phyloP scores from a whole-genome alignment of 257 asterid genomes.

The Lycium barbarum region DNA sequence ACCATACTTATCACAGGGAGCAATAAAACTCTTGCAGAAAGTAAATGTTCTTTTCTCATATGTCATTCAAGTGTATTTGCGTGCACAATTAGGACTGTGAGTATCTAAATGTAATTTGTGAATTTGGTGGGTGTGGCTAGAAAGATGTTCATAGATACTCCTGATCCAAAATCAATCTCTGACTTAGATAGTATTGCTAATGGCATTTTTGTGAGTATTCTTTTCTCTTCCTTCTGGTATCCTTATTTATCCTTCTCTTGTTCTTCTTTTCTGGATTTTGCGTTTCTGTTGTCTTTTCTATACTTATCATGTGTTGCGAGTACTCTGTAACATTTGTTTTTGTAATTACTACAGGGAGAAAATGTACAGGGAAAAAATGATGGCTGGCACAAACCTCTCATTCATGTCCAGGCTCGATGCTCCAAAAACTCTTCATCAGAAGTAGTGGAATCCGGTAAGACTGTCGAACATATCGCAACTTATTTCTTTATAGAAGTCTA shows the following conservation, averaged over 20 bases:
- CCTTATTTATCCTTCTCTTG: neutral
- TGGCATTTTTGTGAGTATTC: conserved; percentile 41
- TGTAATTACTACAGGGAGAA: conserved; percentile 36
- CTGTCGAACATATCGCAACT: neutral
- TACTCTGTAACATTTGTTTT: neutral
- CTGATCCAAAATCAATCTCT: conserved; percentile 25
- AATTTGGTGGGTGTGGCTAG: conserved; percentile 39
- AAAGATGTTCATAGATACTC: conserved; percentile 37
- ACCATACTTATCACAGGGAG: conserved; percentile 44
- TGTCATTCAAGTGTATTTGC: too few relatives aligned
- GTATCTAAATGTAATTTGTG: neutral
- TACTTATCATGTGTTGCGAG: neutral
- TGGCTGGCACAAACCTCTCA: neutral
- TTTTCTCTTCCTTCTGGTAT: neutral
- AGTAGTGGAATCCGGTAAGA: neutral
- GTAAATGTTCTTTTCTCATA: conserved; percentile 20
- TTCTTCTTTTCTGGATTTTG: neutral
- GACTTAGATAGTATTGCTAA: neutral
- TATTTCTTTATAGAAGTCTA: neutral
- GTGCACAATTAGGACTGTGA: neutral
- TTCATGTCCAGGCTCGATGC: conserved; percentile 36
- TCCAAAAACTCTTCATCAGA: neutral
- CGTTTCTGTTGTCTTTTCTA: neutral
- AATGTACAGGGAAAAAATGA: neutral
- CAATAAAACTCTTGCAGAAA: conserved; percentile 37